Percentiles rank a stretch among this genome's conserved stretches.
phyloP scores from a whole-genome alignment of 768 basidiomycete genomes.

The Mycena galericulata region DNA sequence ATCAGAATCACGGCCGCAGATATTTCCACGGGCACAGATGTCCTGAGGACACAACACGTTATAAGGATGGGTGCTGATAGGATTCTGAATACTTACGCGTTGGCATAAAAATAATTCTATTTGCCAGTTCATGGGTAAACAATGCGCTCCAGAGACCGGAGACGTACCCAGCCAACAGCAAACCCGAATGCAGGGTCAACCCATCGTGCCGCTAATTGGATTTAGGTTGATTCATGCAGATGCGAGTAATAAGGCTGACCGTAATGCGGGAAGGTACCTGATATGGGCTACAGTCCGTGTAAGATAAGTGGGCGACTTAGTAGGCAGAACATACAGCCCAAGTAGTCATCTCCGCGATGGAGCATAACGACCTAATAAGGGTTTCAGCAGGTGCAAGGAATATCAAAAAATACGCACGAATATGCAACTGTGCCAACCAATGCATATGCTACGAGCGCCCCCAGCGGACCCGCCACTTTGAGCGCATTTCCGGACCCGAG shows the following conservation, averaged over 20 bases:
- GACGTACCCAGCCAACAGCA: slow-evolving; percentile 64
- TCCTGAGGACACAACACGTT: slow-evolving; percentile 44
- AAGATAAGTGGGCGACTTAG: background rate
- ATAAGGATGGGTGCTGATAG: background rate
- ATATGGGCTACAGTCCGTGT: slow-evolving; percentile 60
- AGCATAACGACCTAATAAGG: slow-evolving; percentile 64
- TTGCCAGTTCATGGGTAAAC: background rate
- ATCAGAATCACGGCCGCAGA: slow-evolving; percentile 78
- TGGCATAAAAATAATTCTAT: slow-evolving; percentile 58
- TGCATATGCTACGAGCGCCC: slow-evolving; percentile 73
- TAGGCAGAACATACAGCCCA: slow-evolving; percentile 53
- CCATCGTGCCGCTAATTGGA: slow-evolving; percentile 60
- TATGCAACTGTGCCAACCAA: slow-evolving; percentile 77
- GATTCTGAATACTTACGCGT: slow-evolving; percentile 45
- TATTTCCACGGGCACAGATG: slow-evolving; percentile 79
- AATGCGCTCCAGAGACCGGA: slow-evolving; percentile 1
- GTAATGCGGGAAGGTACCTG: slow-evolving; percentile 83
- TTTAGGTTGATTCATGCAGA: background rate
- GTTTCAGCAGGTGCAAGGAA: background rate
- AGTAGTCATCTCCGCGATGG: slow-evolving; percentile 84
- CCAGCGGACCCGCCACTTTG: slow-evolving; percentile 70
- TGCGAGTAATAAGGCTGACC: slow-evolving; percentile 48
- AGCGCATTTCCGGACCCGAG: slow-evolving; percentile 77
- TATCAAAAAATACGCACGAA: slow-evolving; percentile 53
- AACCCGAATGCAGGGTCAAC: slow-evolving; percentile 71